Percentiles rank a stretch among this genome's conserved stretches.
phyloP scores from a whole-genome alignment of 495 filamentous ascomycete species.

The Trichoderma gamsii region DNA sequence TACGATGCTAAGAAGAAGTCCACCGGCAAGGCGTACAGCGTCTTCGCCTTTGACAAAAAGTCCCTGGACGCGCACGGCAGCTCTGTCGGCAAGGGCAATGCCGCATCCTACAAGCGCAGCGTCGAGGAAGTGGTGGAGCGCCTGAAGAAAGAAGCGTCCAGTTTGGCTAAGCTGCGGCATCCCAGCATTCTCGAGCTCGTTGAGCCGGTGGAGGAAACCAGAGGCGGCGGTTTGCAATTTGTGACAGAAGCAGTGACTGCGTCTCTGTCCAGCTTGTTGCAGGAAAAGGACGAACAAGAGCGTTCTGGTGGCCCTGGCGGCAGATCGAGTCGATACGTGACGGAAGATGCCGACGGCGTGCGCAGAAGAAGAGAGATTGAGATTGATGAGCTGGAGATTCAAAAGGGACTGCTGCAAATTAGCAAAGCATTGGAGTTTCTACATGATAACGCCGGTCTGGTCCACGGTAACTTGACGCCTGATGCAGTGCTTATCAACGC shows the following conservation, averaged over 20 bases:
- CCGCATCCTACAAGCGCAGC: conserved; percentile 63
- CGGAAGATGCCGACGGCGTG: conserved; percentile 69
- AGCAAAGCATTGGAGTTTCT: conserved; percentile 93
- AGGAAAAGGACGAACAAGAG: conserved; percentile 90
- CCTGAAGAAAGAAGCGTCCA: conserved; percentile 83
- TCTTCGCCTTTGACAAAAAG: conserved; percentile 93
- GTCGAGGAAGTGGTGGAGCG: conserved; percentile 87
- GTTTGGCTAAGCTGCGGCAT: conserved; percentile 78
- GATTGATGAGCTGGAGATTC: conserved; percentile 95
- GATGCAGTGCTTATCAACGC: conserved; percentile 93
- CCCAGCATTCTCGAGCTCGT: conserved; percentile 87
- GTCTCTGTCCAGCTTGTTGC: conserved; percentile 72
- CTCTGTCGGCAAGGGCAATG: conserved; percentile 46
- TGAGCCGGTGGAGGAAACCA: conserved; percentile 91
- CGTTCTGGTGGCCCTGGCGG: conserved; percentile 56
- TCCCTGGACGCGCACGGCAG: conserved; percentile 64
- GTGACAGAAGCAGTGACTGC: conserved; percentile 86
- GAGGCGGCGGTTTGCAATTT: conserved; percentile 88
- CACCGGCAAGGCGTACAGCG: conserved; percentile 76
- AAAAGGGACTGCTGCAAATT: conserved; percentile 89
- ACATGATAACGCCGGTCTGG: conserved; percentile 89
- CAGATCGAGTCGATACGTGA: conserved; percentile 70
- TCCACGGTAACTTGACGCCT: conserved; percentile 91
- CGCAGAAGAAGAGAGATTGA: conserved; percentile 76
- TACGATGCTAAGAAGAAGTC: conserved; percentile 95